A percentile compares a stretch with the other conserved stretches of the same genome.
These are phyloP conservation scores for Cryptococcus sp. DNA, from an alignment of 1,284 basidiomycete genomes.

Conservation along the genomic window DNA sequence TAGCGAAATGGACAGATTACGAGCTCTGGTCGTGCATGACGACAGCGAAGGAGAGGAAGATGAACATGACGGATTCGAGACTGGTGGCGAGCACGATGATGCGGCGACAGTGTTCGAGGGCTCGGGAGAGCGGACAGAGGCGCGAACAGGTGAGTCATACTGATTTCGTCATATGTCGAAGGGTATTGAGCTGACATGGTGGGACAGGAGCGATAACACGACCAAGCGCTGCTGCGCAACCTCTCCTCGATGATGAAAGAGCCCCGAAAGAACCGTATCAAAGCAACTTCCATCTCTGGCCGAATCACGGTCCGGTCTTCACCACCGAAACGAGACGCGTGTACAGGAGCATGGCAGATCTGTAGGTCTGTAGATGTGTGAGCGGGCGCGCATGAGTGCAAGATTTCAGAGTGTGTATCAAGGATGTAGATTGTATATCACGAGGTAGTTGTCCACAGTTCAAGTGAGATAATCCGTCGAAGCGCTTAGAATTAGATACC, in stretches of 20 bases:
- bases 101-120: conserved; percentile 12
- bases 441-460: not conserved
- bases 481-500: conserved; percentile 1
- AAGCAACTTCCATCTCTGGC: conserved; percentile 15
- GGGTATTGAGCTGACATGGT: too few relatives aligned
- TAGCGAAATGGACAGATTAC: conserved; percentile 10
- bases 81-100: not conserved
- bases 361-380: conserved; percentile 6
- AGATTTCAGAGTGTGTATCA: not conserved
- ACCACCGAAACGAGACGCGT: not conserved
- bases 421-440: not conserved
- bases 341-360: conserved; percentile 13
- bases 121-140: conserved; percentile 7
- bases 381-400: not conserved
- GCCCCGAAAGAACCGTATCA: conserved; percentile 12
- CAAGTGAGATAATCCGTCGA: not conserved
- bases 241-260: not conserved
- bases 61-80: not conserved
- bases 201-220: not conserved
- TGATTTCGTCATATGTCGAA: not conserved
- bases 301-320: conserved; percentile 5
- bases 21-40: conserved; percentile 6
- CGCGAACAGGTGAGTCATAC: not conserved
- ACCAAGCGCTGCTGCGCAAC: not conserved
- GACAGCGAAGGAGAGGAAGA: conserved; percentile 7